Evolutionary conservation across 164 flowering plant species (phyloP).

Genomic region (Stephania japonica): DNA sequence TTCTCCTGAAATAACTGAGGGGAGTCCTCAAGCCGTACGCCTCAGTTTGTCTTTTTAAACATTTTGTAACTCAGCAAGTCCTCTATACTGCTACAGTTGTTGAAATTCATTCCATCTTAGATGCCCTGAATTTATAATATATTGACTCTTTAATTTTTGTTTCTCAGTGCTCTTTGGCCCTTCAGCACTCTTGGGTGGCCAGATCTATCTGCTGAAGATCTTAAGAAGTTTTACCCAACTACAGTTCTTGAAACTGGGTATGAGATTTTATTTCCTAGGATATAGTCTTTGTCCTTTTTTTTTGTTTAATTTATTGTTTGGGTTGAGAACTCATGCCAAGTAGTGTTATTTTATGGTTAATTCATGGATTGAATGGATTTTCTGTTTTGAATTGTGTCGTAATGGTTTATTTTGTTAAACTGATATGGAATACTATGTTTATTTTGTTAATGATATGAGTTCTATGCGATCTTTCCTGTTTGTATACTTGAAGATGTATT

Average conservation of each 20-base stretch:
- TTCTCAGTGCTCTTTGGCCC: conserved; percentile 81
- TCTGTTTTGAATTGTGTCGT: background rate
- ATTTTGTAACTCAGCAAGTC: no score
- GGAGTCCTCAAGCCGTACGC: no score
- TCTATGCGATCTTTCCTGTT: background rate
- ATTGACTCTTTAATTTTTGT: conserved; percentile 10
- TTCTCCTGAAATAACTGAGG: no score
- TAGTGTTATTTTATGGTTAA: background rate
- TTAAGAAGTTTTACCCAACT: conserved; percentile 70
- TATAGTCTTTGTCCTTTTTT: background rate
- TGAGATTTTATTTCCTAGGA: conserved; percentile 8
- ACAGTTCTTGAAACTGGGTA: conserved; percentile 97
- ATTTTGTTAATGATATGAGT: background rate
- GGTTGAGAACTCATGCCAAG: background rate
- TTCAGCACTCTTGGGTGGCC: conserved; percentile 99
- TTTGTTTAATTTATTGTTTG: background rate
- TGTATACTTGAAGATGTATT: no score
- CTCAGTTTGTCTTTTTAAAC: no score
- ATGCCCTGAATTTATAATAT: background rate
- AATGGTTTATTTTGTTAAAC: background rate
- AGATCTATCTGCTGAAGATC: conserved; percentile 70
- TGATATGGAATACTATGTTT: background rate
- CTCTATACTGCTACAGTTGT: no score
- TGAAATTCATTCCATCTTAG: no score
- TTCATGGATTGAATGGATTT: background rate